Evolutionary conservation across 768 basidiomycete genomes (phyloP), one percentile per base, ranked within the genome.

Genomic region (Rhizopogon roseolus): DNA sequence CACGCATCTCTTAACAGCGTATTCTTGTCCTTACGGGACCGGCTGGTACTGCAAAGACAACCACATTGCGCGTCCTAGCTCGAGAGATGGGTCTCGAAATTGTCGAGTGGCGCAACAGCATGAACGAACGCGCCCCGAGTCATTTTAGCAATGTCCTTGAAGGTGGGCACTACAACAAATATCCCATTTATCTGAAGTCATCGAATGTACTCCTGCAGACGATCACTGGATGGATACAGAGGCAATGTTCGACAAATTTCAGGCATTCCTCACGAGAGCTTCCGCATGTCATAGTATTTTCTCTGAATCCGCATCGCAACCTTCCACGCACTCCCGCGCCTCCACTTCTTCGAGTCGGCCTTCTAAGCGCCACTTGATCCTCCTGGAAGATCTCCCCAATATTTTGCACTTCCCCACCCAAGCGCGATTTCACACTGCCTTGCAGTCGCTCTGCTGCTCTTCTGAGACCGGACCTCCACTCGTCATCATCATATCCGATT

Each of bases 301-400:
- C 57, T 25, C 54, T 8, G 25, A 50, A 43, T 52, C 43, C 37
- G 52, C 42, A 25, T 37, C 62, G 5, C 42, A 54, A 7, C 22
- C 57, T 6, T 58, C 55, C 27, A 25, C 44, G 49, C 14, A 45
- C 41, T 51, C 62, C 16, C 34, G 52, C 16, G 42, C 58, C 27
- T 54, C 58, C 49, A 29, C 51, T 40, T 41, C 54, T 39, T 62
- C 27, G 43, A 50, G 45, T 22, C 54, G 36, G 53, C 54, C 14
- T 44, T 49, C 54, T 48, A 72, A 71, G 58, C 79, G 77, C 0
- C 83, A 84, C 34, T 63, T 95, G 6, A 78, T 98, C 50, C 81
- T 98, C 4, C 74, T 97, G 7, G 92, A 95, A 69, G 90, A 95
- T 53, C 78, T 99, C 1, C 97, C 96, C 0, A 98, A 98, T 64